These are phyloP conservation scores for Fusarium incarnatum DNA, from an alignment of 2,329 filamentous ascomycete species.

Conservation along the genomic window DNA sequence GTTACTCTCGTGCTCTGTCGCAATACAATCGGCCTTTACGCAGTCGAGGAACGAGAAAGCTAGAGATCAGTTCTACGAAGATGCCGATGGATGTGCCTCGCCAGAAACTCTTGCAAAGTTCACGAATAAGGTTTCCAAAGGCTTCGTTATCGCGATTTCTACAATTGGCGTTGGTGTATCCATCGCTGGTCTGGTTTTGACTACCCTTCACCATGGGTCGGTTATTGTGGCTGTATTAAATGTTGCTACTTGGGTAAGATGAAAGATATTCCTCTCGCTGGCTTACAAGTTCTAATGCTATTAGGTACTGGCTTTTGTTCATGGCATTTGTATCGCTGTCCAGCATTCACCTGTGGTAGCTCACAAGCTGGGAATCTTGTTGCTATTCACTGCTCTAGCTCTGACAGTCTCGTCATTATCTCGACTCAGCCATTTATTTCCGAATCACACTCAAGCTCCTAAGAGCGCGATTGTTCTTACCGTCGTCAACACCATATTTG, in stretches of 20 bases:
- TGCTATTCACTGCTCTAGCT: slow-evolving; percentile 58
- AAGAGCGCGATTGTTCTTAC: slow-evolving; percentile 56
- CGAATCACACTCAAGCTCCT: slow-evolving; percentile 43
- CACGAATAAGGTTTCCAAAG: slow-evolving; percentile 68
- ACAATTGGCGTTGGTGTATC: slow-evolving; percentile 64
- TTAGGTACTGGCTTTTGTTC: slow-evolving; percentile 63
- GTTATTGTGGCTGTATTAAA: slow-evolving; percentile 68
- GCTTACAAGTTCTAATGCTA: not conserved
- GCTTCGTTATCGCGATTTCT: slow-evolving; percentile 64
- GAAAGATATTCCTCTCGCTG: not conserved
- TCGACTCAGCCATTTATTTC: slow-evolving; percentile 55
- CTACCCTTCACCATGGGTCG: slow-evolving; percentile 54
- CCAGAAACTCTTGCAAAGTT: slow-evolving; percentile 70
- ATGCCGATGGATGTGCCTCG: slow-evolving; percentile 75
- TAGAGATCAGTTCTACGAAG: slow-evolving; percentile 67
- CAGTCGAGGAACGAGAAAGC: slow-evolving; percentile 50
- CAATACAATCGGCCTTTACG: slow-evolving; percentile 50
- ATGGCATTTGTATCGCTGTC: slow-evolving; percentile 60
- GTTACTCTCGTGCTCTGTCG: slow-evolving; percentile 40
- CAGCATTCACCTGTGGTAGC: slow-evolving; percentile 61
- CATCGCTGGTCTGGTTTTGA: slow-evolving; percentile 65
- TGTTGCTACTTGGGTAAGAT: slow-evolving; percentile 70
- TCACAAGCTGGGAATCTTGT: slow-evolving; percentile 64
- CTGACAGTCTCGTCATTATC: slow-evolving; percentile 57
- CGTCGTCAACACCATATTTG: slow-evolving; percentile 57